phyloP scores from a whole-genome alignment of 257 asterid species.

The Capsicum baccatum region DNA sequence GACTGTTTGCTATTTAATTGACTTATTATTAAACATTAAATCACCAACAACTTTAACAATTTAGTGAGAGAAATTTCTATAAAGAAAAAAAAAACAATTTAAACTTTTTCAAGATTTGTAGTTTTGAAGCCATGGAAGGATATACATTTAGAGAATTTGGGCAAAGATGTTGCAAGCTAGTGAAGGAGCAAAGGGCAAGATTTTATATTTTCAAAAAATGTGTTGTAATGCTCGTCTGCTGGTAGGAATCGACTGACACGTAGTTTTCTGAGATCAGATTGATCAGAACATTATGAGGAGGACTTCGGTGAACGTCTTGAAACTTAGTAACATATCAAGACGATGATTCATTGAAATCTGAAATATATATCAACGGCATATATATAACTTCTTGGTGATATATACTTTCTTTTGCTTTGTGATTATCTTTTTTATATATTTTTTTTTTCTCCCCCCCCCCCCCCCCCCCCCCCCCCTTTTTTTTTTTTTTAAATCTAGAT shows the following conservation, averaged over 20 bases:
- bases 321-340: background rate
- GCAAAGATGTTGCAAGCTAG: constrained; percentile 31
- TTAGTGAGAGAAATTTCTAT: too few species aligned
- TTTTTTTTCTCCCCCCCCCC: too few species aligned
- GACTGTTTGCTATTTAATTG: constrained; percentile 23
- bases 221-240: constrained; percentile 36
- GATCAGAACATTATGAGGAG: background rate
- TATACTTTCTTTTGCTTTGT: too few species aligned
- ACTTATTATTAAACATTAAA: background rate
- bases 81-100: too few species aligned
- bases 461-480: too few species aligned
- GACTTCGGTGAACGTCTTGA: background rate
- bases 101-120: background rate
- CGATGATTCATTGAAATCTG: background rate
- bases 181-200: constrained; percentile 38
- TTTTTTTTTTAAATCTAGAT: too few species aligned
- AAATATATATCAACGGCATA: background rate
- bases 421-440: too few species aligned
- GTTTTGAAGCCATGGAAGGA: constrained; percentile 19
- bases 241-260: constrained; percentile 31
- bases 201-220: constrained; percentile 39
- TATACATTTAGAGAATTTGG: constrained; percentile 31
- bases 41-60: too few species aligned
- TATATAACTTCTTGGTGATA: background rate
- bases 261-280: background rate